Conservation (phyloP, 2,329 filamentous ascomycete species). For the Corinectria fuckeliana region DNA sequence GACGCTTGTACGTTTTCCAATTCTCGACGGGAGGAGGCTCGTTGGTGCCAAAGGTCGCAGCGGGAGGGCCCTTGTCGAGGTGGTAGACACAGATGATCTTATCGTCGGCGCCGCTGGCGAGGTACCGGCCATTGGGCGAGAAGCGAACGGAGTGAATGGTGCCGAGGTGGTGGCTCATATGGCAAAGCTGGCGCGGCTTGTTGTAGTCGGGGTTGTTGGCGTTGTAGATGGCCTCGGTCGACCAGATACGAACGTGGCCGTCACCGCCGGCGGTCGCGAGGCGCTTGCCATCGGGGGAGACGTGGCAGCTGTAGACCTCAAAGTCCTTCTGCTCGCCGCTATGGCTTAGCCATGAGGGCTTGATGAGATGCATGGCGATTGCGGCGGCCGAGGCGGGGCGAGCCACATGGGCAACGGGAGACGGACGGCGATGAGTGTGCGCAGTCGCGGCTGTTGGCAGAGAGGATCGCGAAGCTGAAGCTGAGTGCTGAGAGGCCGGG, state of each 20-base stretch:
- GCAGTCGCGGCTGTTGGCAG: constrained; percentile 6
- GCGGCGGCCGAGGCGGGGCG: constrained; percentile 21
- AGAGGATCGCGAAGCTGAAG: background rate
- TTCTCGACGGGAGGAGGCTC: constrained; percentile 95
- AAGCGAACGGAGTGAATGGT: constrained; percentile 98
- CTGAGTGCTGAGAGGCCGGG: background rate
- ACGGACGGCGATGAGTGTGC: constrained; percentile 10
- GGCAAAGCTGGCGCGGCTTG: constrained; percentile 90
- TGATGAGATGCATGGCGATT: constrained; percentile 78
- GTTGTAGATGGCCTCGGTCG: constrained; percentile 89
- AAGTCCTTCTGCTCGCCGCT: constrained; percentile 98
- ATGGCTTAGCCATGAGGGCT: constrained; percentile 95
- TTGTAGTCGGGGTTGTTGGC: constrained; percentile 74
- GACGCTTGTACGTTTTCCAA: constrained; percentile 91
- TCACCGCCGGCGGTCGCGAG: constrained; percentile 96
- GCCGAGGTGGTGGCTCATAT: constrained; percentile 97
- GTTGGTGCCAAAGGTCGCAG: constrained; percentile 84
- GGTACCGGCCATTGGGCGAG: constrained; percentile 91
- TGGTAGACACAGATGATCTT: constrained; percentile 98
- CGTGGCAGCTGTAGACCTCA: constrained; percentile 97
- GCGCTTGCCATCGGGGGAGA: constrained; percentile 91
- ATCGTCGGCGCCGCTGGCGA: constrained; percentile 96
- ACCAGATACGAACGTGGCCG: constrained; percentile 97
- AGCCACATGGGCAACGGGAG: constrained; percentile 31
- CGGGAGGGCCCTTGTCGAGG: constrained; percentile 81